A percentile compares a stretch with the other conserved stretches of the same genome.
Conservation (phyloP, 1,284 basidiomycete species). For the Ganoderma sinense region DNA sequence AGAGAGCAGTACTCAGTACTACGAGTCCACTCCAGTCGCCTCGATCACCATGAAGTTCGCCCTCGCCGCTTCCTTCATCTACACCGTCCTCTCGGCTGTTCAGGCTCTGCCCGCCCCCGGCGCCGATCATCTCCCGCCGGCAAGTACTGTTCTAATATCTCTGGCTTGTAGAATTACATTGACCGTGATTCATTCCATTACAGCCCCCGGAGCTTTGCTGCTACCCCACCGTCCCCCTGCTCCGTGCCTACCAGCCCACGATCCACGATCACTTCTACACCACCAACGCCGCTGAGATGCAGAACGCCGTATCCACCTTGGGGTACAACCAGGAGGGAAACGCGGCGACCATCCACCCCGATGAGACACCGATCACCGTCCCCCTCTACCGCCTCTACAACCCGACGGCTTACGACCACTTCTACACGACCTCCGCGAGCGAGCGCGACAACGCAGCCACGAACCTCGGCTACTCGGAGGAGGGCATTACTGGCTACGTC, state of each 20-base stretch:
- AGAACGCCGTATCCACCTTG: slow-evolving; percentile 14
- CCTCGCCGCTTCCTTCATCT: slow-evolving; percentile 6
- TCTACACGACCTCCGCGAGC: slow-evolving; percentile 13
- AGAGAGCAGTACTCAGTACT: neutral
- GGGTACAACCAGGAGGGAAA: slow-evolving; percentile 23
- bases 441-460: slow-evolving; percentile 12
- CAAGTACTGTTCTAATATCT: neutral
- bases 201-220: neutral
- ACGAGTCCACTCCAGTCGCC: neutral
- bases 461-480: slow-evolving; percentile 5
- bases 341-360: slow-evolving; percentile 19
- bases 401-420: slow-evolving; percentile 7
- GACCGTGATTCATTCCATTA: neutral
- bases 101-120: slow-evolving; percentile 17
- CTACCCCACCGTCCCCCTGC: slow-evolving; percentile 22
- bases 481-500: slow-evolving; percentile 12
- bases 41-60: slow-evolving; percentile 10
- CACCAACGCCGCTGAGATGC: slow-evolving; percentile 16
- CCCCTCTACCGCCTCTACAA: slow-evolving; percentile 25
- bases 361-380: slow-evolving; percentile 7
- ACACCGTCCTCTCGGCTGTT: neutral
- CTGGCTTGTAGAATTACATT: neutral
- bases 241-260: slow-evolving; percentile 16
- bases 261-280: slow-evolving; percentile 30
- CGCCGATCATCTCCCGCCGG: neutral